Base-by-base conservation (phyloP, 2,329 filamentous ascomycete genomes). In the Fusarium subglutinans region DNA sequence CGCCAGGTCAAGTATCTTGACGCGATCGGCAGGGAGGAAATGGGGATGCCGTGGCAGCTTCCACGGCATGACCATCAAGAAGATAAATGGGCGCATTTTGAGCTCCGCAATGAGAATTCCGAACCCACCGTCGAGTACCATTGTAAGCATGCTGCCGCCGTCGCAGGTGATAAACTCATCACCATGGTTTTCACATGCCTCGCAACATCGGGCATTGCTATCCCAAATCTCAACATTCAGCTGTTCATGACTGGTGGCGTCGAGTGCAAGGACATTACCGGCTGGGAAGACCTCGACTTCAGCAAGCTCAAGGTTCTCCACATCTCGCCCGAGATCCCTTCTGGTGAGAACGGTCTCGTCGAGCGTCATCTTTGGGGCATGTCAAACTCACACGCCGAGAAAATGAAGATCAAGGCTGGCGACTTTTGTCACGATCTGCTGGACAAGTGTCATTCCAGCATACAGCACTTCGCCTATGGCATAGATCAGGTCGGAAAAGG, bases 1-100 rank as follows among this genome's bases (percentile, higher is more conserved):
- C 30, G 58, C 12, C 58, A 28, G 18, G 38, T 44, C 20, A 18
- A 55, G 15, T 62, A 44, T 17, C 30, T 44, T 17, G 58, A 62
- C 33, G 13, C 28, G 3, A 15, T 13, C 1, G 8, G 5, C 3
- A 8, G 9, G 8, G 7, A 14, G 10, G 13, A 24, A 5, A 2
- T 6, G 2, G 35, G 24, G 1, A 24, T 43, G 4, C 22, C 53
- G 4, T 56, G 53, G 53, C 37, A 24, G 17, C 26, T 56, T 15
- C 53, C 53, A 6, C 22, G 37, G 4, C 53, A 56, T 13, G 22
- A 43, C 7, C 53, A 56, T 8, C 6, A 56, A n/a, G 37, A 33
- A 9, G 38, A 41, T 1, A 6, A 22, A 12, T 43, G 33, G 33
- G 48, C 22, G 3, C 17, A 33, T 3, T 51, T 51, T n/a, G 24